Conservation (phyloP, 2,329 filamentous ascomycete species). For the Fusarium dlaminii region DNA sequence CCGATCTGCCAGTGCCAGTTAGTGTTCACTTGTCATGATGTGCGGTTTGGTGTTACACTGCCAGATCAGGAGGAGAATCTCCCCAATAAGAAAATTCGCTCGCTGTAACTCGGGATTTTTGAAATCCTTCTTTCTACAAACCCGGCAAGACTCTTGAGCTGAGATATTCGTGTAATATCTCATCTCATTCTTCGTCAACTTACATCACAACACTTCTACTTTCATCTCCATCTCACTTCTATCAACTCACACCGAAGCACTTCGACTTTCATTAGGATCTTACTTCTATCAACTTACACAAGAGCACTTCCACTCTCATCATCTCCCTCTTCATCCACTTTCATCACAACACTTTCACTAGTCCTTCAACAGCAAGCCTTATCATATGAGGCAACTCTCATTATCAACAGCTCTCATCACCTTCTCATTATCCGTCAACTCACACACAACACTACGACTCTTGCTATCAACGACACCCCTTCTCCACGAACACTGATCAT, state of each 20-base stretch:
- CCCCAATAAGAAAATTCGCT: neutral
- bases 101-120: rapidly evolving
- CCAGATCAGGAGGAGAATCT: neutral
- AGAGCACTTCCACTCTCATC: too few species aligned
- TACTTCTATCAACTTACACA: neutral
- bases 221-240: neutral
- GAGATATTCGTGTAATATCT: rapidly evolving
- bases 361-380: too few species aligned
- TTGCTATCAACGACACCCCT: neutral
- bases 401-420: neutral
- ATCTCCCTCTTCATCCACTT: too few species aligned
- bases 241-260: neutral
- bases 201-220: neutral
- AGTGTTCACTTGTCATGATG: neutral
- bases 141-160: neutral
- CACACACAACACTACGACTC: neutral
- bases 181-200: neutral
- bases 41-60: neutral
- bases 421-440: neutral
- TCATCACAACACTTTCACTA: neutral
- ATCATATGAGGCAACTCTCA: neutral
- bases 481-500: neutral
- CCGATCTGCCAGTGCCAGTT: neutral
- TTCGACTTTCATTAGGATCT: neutral
- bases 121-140: neutral